Percentiles rank a stretch among this genome's conserved stretches.
Evolutionary conservation across 179 eudicot genomes (phyloP).

Genomic region (Spergularia azorica): DNA sequence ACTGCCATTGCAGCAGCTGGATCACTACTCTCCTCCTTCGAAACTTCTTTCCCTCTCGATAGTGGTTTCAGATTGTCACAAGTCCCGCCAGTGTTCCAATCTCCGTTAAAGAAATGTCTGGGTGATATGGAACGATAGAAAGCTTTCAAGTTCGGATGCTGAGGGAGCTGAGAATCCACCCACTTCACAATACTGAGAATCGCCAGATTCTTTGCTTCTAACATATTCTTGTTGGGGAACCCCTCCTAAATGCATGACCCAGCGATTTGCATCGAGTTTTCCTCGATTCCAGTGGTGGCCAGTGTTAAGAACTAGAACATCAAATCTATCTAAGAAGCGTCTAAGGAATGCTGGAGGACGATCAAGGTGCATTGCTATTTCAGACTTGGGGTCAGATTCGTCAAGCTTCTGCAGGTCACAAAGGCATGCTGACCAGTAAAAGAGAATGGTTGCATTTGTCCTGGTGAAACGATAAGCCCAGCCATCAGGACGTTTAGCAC

Average conservation of each 20-base stretch:
- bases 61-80: slow-evolving; percentile 44
- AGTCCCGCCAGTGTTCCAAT: slow-evolving; percentile 54
- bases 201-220: slow-evolving; percentile 37
- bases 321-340: slow-evolving; percentile 42
- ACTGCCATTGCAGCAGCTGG: slow-evolving; percentile 31
- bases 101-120: slow-evolving; percentile 50
- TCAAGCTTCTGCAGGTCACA: slow-evolving; percentile 63
- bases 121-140: slow-evolving; percentile 50
- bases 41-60: slow-evolving; percentile 38
- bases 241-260: slow-evolving; percentile 46
- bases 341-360: slow-evolving; percentile 68
- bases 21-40: slow-evolving; percentile 34
- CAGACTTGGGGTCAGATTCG: slow-evolving; percentile 37
- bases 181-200: slow-evolving; percentile 39
- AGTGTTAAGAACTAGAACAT: slow-evolving; percentile 56
- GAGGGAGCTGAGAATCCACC: slow-evolving; percentile 44
- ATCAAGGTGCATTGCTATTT: slow-evolving; percentile 75
- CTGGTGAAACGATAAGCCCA: slow-evolving; percentile 75
- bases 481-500: slow-evolving; percentile 75
- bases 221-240: slow-evolving; percentile 30
- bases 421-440: slow-evolving; percentile 86
- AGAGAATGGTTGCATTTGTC: slow-evolving; percentile 72
- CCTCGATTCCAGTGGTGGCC: slow-evolving; percentile 61
- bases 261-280: slow-evolving; percentile 40
- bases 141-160: slow-evolving; percentile 34